Percentiles rank a stretch among this genome's conserved stretches.
Conservation (phyloP, 768 basidiomycete species). For the Hysterangium stoloniferum region DNA sequence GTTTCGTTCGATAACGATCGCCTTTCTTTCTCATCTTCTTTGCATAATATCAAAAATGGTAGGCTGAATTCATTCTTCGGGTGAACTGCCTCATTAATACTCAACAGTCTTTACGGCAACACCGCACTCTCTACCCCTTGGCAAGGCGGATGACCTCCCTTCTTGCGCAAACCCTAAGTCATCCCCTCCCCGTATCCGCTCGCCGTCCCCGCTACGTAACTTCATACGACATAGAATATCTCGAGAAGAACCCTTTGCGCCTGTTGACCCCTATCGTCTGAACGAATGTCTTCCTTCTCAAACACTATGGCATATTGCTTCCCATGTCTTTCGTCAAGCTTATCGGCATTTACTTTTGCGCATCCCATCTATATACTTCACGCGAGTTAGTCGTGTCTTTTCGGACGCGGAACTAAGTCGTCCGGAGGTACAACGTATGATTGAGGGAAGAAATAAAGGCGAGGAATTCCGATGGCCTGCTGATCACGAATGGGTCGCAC, state of each 20-base stretch:
- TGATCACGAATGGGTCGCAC: conserved; percentile 27
- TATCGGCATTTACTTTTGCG: conserved; percentile 48
- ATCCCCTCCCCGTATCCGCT: conserved; percentile 33
- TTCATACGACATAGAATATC: conserved; percentile 45
- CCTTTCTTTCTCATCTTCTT: conserved; percentile 30
- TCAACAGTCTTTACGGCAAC: conserved; percentile 19
- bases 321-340: conserved; percentile 34
- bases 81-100: conserved; percentile 31
- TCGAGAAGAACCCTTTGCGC: conserved; percentile 32
- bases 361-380: conserved; percentile 74
- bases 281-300: conserved; percentile 12
- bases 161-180: conserved; percentile 20
- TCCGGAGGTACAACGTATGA: conserved; percentile 51
- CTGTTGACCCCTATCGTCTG: conserved; percentile 28
- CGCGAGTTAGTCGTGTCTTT: conserved; percentile 68
- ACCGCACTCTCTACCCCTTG: conserved; percentile 3
- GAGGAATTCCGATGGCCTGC: conserved; percentile 25
- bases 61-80: conserved; percentile 21
- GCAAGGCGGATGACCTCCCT: conserved; percentile 16
- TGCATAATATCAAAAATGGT: conserved; percentile 35
- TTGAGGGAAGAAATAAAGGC: conserved; percentile 22
- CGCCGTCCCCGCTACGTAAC: conserved; percentile 51
- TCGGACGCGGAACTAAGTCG: conserved; percentile 71
- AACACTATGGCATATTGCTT: conserved; percentile 18
- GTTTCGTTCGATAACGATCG: conserved; percentile 52